Base-by-base conservation (phyloP, 1,284 basidiomycete genomes). In the Mycosarcoma maydis region DNA sequence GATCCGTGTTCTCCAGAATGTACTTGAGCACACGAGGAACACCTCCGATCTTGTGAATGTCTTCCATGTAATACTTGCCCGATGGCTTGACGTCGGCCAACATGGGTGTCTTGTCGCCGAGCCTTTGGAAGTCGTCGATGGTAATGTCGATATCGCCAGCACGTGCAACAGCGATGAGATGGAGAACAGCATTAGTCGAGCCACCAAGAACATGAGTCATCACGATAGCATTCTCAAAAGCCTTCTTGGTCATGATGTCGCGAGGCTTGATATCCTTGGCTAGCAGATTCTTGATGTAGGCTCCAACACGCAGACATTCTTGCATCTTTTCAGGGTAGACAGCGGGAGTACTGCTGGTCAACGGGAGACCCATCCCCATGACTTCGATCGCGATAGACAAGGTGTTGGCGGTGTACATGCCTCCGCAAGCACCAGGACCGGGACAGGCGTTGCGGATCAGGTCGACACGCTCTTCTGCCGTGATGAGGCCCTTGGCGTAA, bases 401-500 rank as follows among this genome's bases (percentile, higher is more conserved):
- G 1, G 94, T 96, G 83, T 96, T 97, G 22, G 93, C 94, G 16
- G 94, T 97, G 84, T 95, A 96, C 91, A 92, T 92, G 72, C 94
- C 91, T 47, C 94, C 95, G 83, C 95, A 98, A 36, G 94, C 93
- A 57, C 94, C 89, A 13, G 94, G 89, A 38, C 95, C 95, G 14
- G 95, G 93, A 82, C 95, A 98, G 10, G 94, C 89, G 82, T 96
- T 87, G 55, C 94, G 87, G 62, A 97, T 86, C 26, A 92, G 93
- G 73, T 92, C 87, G 80, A 90, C 68, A 0, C 83, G 58, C 82
- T 98, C 93, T 2, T 95, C 94, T 55, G 87, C 87, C 7, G 87
- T 83, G 0, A 94, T 95, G 80, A 89, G 87, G 9, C 94, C 94
- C 55, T 92, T 91, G 76, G 92, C 90, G 33, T 66, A 73, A 8